A percentile compares a stretch with the other conserved stretches of the same genome.
Conservation (phyloP, 192 early-diverging fungal species). For the Umbelopsis ramanniana region DNA sequence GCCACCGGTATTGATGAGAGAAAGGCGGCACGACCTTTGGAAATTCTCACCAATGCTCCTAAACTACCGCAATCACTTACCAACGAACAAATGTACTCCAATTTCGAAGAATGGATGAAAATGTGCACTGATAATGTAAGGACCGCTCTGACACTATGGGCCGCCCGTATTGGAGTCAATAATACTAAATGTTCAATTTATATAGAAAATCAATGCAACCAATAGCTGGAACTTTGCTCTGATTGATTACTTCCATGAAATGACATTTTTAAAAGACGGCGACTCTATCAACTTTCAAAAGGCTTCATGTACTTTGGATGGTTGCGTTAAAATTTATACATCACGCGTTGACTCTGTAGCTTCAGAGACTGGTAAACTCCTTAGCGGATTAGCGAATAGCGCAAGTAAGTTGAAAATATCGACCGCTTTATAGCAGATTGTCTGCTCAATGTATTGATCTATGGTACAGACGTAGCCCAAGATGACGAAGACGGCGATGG, state of each 20-base stretch:
- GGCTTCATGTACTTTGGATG: conserved; percentile 95
- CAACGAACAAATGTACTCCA: conserved; percentile 49
- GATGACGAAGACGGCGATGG: conserved; percentile 49
- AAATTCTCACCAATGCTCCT: conserved; percentile 17
- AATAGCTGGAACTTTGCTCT: conserved; percentile 97
- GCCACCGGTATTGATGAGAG: neutral
- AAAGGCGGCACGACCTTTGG: neutral
- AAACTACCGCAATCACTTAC: conserved; percentile 33
- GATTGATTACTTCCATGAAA: conserved; percentile 98
- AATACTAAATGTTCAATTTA: neutral
- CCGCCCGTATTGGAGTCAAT: too few species aligned
- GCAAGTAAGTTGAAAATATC: conserved; percentile 47
- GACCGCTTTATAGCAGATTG: neutral
- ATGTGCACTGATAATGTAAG: conserved; percentile 92
- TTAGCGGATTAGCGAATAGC: conserved; percentile 84
- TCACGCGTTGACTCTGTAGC: conserved; percentile 97
- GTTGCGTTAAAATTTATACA: conserved; percentile 96
- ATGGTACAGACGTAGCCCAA: conserved; percentile 15
- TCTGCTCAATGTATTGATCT: neutral
- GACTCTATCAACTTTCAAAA: conserved; percentile 99
- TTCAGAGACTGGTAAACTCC: conserved; percentile 85
- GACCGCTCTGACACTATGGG: neutral
- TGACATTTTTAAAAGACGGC: conserved; percentile 91
- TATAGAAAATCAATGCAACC: conserved; percentile 90
- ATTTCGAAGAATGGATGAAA: conserved; percentile 95